Conservation (phyloP, 495 filamentous ascomycete genomes). For the Aspergillus diversus region DNA sequence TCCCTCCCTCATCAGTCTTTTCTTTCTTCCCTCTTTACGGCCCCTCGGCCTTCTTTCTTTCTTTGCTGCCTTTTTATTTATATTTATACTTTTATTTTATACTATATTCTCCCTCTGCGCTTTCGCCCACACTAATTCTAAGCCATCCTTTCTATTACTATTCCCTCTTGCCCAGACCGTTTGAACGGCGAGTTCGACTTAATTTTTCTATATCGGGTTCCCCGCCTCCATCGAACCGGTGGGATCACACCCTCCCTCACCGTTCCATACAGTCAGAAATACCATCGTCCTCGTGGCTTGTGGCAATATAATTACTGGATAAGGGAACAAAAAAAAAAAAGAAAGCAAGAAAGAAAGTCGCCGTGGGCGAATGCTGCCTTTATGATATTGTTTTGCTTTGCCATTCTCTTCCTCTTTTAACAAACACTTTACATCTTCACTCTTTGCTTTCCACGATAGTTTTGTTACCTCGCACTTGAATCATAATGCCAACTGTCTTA, state of each 20-base stretch:
- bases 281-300: conserved; percentile 15
- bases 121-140: conserved; percentile 54
- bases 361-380: conserved; percentile 54
- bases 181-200: background rate
- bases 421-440: conserved; percentile 37
- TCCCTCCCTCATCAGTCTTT: conserved; percentile 17
- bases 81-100: conserved; percentile 39
- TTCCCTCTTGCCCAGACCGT: conserved; percentile 1
- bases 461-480: conserved; percentile 36
- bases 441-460: conserved; percentile 32
- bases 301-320: conserved; percentile 5
- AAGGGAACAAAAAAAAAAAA: conserved; percentile 13
- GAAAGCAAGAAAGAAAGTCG: conserved; percentile 20
- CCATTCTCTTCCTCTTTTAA: conserved; percentile 32
- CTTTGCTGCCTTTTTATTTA: conserved; percentile 44
- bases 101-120: conserved; percentile 41
- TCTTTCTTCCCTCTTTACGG: conserved; percentile 44
- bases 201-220: background rate
- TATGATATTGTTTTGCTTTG: conserved; percentile 39
- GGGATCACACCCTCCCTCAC: conserved; percentile 14
- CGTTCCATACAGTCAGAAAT: conserved; percentile 17
- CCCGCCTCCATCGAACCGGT: background rate
- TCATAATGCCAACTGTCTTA: conserved; percentile 87
- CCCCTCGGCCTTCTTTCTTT: conserved; percentile 58
- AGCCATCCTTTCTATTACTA: conserved; percentile 29